Conservation (phyloP, 148 eudicot genomes). For the Cornus controversa region DNA sequence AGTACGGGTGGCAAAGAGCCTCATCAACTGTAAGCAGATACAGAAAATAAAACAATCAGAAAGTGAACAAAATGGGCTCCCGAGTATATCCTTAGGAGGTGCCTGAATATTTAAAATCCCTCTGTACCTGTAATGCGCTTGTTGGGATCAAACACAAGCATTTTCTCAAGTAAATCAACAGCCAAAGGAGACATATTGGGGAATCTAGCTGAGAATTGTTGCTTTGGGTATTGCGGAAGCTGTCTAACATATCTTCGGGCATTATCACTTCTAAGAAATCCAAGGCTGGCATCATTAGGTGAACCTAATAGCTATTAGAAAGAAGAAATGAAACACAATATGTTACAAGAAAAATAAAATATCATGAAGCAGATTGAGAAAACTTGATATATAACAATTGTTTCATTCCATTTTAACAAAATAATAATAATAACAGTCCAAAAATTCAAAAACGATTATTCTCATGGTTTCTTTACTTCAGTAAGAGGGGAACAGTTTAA, state of each 20-base stretch:
- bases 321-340: slow-evolving; percentile 16
- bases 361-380: background rate
- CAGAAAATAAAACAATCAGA: background rate
- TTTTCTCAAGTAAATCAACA: slow-evolving; percentile 74
- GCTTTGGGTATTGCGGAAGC: slow-evolving; percentile 72
- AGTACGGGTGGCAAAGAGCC: slow-evolving; percentile 80
- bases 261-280: slow-evolving; percentile 70
- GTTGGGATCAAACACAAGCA: slow-evolving; percentile 87
- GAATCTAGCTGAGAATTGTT: slow-evolving; percentile 60
- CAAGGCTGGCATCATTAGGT: slow-evolving; percentile 76
- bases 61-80: background rate
- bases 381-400: too few species aligned
- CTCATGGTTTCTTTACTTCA: too few species aligned
- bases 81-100: background rate
- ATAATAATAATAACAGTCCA: background rate
- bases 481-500: too few species aligned
- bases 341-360: background rate
- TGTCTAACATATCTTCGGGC: slow-evolving; percentile 79
- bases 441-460: too few species aligned
- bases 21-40: slow-evolving; percentile 50
- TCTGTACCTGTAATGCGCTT: slow-evolving; percentile 72
- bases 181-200: slow-evolving; percentile 65
- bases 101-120: background rate
- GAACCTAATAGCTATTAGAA: slow-evolving; percentile 69
- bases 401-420: too few species aligned